These are phyloP conservation scores for Trametes sp. DNA, from an alignment of 1,284 basidiomycete species.

Conservation along the genomic window DNA sequence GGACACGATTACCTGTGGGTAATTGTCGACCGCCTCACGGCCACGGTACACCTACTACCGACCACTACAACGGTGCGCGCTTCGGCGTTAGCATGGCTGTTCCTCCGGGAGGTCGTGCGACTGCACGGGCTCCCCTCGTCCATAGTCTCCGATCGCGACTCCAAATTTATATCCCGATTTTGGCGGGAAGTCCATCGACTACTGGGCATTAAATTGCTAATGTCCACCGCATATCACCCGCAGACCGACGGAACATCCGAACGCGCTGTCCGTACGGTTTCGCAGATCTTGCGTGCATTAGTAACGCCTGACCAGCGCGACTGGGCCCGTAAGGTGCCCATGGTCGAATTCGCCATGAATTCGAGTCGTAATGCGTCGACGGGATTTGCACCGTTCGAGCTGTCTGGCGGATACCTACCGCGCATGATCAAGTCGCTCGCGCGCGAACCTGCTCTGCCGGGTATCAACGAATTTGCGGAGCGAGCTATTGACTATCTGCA, in stretches of 20 bases:
- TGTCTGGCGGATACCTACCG: conserved; percentile 42
- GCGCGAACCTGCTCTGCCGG: conserved; percentile 19
- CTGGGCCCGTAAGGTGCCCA: conserved; percentile 41
- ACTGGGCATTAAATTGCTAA: conserved; percentile 37
- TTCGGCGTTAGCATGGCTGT: conserved; percentile 30
- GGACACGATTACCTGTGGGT: conserved; percentile 35
- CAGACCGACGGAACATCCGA: conserved; percentile 44
- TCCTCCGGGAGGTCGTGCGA: conserved; percentile 34
- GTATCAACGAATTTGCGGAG: conserved; percentile 33
- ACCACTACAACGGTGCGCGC: conserved; percentile 27
- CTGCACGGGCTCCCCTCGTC: conserved; percentile 37
- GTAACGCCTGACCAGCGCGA: conserved; percentile 43
- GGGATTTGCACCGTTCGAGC: conserved; percentile 46
- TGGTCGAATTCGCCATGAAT: conserved; percentile 47
- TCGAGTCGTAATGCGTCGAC: conserved; percentile 40
- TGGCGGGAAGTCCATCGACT: conserved; percentile 40
- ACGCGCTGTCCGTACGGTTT: conserved; percentile 35
- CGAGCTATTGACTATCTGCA: conserved; percentile 25
- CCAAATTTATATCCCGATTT: conserved; percentile 39
- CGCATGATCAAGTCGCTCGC: conserved; percentile 4
- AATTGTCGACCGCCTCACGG: conserved; percentile 34
- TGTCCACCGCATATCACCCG: conserved; percentile 45
- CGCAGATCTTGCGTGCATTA: conserved; percentile 36
- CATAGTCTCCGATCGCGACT: conserved; percentile 39
- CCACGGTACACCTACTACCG: conserved; percentile 35